Evolutionary conservation across 75 land plant genomes (phyloP).

Genomic region (Cryptomeria japonica): DNA sequence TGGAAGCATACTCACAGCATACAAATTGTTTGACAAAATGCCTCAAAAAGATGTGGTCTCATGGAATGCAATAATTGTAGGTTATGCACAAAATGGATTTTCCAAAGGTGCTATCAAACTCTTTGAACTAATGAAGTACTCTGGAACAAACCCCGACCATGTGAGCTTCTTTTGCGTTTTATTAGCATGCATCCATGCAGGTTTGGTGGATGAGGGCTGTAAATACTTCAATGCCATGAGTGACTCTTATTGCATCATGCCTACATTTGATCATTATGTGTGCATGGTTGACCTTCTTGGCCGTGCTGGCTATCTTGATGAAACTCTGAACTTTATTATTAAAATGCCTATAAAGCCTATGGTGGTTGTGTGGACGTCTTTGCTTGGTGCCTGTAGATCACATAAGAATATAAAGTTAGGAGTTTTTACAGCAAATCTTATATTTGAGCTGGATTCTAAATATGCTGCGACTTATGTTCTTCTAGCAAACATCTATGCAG

Average conservation of each 20-base stretch:
- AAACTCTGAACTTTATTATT: background rate
- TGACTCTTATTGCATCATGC: background rate
- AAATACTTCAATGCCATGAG: background rate
- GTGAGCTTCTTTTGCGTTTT: conserved; percentile 2
- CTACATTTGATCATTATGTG: conserved; percentile 3
- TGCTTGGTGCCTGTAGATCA: conserved; percentile 15
- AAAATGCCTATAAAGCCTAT: conserved; percentile 5
- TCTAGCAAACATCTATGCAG: conserved; percentile 13
- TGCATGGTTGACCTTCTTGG: conserved; percentile 13
- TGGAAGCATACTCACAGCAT: conserved; percentile 4
- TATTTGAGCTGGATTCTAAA: background rate
- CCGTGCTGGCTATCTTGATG: conserved; percentile 4
- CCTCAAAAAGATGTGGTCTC: background rate
- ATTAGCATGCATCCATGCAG: conserved; percentile 8
- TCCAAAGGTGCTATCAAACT: background rate
- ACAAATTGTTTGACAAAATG: conserved; percentile 16
- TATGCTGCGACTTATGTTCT: conserved; percentile 6
- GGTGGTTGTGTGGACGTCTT: background rate
- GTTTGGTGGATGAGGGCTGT: conserved; percentile 7
- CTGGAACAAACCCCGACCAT: background rate
- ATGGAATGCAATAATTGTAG: conserved; percentile 19
- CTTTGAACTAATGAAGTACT: conserved; percentile 8
- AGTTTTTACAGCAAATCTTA: background rate
- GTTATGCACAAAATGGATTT: conserved; percentile 14
- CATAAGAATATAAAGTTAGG: background rate